Evolutionary conservation across 345 rosid genomes (phyloP).

Genomic region (Erodium maritimum): DNA sequence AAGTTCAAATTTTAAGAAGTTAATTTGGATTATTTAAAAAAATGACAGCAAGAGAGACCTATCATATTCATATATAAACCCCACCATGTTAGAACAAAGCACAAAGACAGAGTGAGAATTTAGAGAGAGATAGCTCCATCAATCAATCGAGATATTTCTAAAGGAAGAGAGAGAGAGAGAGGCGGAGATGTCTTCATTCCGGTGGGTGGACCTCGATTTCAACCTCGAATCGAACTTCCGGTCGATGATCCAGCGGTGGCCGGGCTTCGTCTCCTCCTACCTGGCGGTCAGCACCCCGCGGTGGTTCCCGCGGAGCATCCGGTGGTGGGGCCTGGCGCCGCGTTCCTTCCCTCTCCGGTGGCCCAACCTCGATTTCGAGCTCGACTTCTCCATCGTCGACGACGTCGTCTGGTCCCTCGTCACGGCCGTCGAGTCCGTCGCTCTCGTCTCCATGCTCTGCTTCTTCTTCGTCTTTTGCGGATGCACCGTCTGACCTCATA

Average conservation of each 20-base stretch:
- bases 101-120: too few relatives aligned
- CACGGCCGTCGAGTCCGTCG: constrained; percentile 73
- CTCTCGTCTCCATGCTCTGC: constrained; percentile 74
- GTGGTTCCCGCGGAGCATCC: constrained; percentile 6
- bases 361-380: constrained; percentile 31
- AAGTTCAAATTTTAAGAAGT: too few relatives aligned
- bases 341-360: constrained; percentile 9
- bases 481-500: constrained; percentile 39
- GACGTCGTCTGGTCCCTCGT: constrained; percentile 61
- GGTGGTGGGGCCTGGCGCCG: constrained; percentile 19
- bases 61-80: too few relatives aligned
- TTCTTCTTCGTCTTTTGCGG: constrained; percentile 88
- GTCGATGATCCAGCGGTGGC: constrained; percentile 19
- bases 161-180: too few relatives aligned
- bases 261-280: constrained; percentile 12
- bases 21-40: too few relatives aligned
- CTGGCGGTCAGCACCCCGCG: not conserved
- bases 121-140: too few relatives aligned
- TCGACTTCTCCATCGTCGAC: constrained; percentile 41
- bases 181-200: not conserved
- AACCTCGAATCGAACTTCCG: not conserved
- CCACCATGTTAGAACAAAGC: too few relatives aligned
- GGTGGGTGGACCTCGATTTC: constrained; percentile 10
- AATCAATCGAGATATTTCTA: too few relatives aligned
- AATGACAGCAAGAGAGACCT: too few relatives aligned